Evolutionary conservation across 2,329 filamentous ascomycete species (phyloP).

Genomic region (Aspergillus sp.): DNA sequence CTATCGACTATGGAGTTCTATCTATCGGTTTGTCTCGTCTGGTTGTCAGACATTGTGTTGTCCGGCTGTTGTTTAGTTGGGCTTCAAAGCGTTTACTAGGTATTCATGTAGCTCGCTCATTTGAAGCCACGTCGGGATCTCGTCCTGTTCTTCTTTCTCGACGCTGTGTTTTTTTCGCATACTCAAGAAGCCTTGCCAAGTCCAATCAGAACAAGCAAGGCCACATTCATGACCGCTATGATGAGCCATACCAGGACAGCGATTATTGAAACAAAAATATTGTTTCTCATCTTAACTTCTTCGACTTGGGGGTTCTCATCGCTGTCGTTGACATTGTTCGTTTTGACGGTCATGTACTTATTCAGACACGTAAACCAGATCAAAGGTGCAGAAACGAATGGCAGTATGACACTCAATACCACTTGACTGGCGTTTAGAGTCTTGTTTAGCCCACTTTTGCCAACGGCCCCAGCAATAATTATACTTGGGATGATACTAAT

Average conservation of each 20-base stretch:
- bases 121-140: too few species aligned
- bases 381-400: conserved; percentile 76
- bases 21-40: background rate
- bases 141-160: too few species aligned
- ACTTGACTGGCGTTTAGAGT: conserved; percentile 76
- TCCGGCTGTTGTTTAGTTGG: background rate
- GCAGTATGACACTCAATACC: conserved; percentile 70
- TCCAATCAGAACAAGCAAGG: conserved; percentile 62
- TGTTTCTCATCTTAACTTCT: conserved; percentile 64
- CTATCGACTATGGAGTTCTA: background rate
- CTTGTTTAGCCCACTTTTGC: conserved; percentile 62
- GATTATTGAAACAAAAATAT: conserved; percentile 58
- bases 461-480: conserved; percentile 75
- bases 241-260: conserved; percentile 65
- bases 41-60: background rate
- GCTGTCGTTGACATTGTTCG: conserved; percentile 34
- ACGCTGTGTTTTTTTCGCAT: too few species aligned
- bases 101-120: too few species aligned
- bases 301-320: conserved; percentile 23
- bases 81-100: background rate
- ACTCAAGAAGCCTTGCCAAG: conserved; percentile 45
- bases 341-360: conserved; percentile 70
- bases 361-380: conserved; percentile 79
- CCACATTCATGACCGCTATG: conserved; percentile 75
- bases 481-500: conserved; percentile 80